Evolutionary conservation across 1,139 yeast genomes (phyloP).

Genomic region (Yamadazyma spencermartinsiae): DNA sequence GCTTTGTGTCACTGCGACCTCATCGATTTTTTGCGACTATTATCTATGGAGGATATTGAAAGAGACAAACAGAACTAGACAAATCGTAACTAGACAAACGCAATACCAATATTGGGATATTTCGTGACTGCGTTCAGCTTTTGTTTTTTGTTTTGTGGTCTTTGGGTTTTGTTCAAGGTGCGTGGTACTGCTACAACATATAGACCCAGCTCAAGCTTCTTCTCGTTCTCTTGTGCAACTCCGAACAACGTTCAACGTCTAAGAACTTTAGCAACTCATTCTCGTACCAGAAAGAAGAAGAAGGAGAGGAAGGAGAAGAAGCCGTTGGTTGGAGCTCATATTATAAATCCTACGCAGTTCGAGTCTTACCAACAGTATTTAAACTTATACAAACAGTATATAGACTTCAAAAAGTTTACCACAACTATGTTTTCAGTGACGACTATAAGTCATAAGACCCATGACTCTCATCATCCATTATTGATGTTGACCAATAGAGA

Average conservation of each 20-base stretch:
- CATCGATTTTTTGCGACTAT: neutral
- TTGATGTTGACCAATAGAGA: slow-evolving; percentile 49
- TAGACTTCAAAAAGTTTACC: slow-evolving; percentile 18
- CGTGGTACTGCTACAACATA: neutral
- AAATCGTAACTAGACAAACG: too few species aligned
- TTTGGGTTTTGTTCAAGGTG: neutral
- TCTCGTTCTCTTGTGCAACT: neutral
- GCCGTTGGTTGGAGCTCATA: slow-evolving; percentile 17
- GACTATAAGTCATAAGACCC: slow-evolving; percentile 56
- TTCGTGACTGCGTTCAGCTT: neutral
- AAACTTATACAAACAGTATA: slow-evolving; percentile 12
- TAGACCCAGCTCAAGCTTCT: neutral
- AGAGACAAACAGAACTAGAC: neutral
- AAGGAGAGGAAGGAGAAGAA: neutral
- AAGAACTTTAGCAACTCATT: neutral
- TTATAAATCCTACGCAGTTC: slow-evolving; percentile 12
- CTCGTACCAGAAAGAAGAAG: neutral
- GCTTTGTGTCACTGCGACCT: slow-evolving; percentile 1
- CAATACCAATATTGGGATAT: too few species aligned
- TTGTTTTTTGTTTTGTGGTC: neutral
- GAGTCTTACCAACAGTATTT: slow-evolving; percentile 8
- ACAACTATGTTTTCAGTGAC: slow-evolving; percentile 37
- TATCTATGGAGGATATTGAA: neutral
- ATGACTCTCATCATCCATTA: slow-evolving; percentile 62
- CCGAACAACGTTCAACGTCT: neutral